Evolutionary conservation across 495 filamentous ascomycete genomes (phyloP), one percentile per base, ranked within the genome.

Genomic region (Pseudotulostoma volvatum): DNA sequence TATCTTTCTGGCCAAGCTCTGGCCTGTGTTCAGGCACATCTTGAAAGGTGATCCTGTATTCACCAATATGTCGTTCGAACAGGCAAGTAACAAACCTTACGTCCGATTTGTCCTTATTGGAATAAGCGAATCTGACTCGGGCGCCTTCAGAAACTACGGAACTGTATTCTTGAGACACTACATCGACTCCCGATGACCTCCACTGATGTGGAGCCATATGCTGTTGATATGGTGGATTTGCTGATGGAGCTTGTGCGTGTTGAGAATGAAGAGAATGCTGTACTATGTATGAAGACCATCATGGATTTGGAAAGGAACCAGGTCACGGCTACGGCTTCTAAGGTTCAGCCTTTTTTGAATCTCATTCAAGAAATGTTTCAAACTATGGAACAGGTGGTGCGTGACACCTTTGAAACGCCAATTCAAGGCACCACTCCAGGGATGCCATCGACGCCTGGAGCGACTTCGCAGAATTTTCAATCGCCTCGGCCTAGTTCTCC

Each of bases 181-280:
- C 87, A 96, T 59, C 76, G 92, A 36, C 54, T 99, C 39, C 92
- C 88, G 3, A 86, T 83, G 50, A 76, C 63, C 38, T 79, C 82
- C 7, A 62, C 77, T 17, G 86, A 94, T 44, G 72, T 93, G 49
- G 84, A 94, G 55, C 81, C 79, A 3, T 90, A 86, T 52, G 88
- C 87, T 13, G 68, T 72, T 30, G 79, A 84, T 42, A 74, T 93
- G 43, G 85, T 93, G 28, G 84, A 93, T 49, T 66, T 88, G 42
- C 60, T 95, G 42, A 90, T 96, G 81, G 66, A 69, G 21, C 64
- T 99, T 18, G 84, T 93, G 37, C 76, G 77, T 41, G 76, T 72
- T 32, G 92, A 99, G 53, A 99, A 99, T 48, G 92, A 99, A 54
- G 92, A 99, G 33, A 99, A 99, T 65, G 92, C 87, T 2, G 83